Conservation (phyloP, 208 protist genomes). For the Baffinella frigidus region DNA sequence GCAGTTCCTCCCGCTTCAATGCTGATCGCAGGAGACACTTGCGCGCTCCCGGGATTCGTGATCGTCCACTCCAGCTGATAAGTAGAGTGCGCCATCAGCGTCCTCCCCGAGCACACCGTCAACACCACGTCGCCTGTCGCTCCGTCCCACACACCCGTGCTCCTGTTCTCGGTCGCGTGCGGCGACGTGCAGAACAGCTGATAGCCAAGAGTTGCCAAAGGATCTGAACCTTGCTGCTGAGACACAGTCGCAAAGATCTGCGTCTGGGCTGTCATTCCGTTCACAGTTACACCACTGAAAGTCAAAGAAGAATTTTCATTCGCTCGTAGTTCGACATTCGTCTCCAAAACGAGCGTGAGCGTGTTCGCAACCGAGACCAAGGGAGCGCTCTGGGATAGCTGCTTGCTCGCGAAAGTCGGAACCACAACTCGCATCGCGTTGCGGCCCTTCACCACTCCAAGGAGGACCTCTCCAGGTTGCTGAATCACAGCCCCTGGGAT, state of each 20-base stretch:
- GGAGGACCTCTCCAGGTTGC: background rate
- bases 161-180: no score
- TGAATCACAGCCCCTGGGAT: background rate
- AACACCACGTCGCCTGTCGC: no score
- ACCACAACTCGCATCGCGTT: background rate
- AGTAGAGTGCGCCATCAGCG: no score
- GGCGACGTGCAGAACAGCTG: no score
- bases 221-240: no score
- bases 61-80: no score
- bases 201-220: no score
- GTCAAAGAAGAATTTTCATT: background rate
- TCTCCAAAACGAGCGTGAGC: background rate
- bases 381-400: background rate
- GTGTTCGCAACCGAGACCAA: background rate
- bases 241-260: no score
- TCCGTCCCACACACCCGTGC: no score
- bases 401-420: background rate
- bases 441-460: background rate
- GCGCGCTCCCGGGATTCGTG: background rate
- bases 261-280: no score
- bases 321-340: constrained; percentile 1
- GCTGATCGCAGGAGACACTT: background rate
- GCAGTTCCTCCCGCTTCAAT: background rate
- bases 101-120: no score
- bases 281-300: no score